These are phyloP conservation scores for Mycena pura DNA, from an alignment of 768 basidiomycete species.

Conservation along the genomic window DNA sequence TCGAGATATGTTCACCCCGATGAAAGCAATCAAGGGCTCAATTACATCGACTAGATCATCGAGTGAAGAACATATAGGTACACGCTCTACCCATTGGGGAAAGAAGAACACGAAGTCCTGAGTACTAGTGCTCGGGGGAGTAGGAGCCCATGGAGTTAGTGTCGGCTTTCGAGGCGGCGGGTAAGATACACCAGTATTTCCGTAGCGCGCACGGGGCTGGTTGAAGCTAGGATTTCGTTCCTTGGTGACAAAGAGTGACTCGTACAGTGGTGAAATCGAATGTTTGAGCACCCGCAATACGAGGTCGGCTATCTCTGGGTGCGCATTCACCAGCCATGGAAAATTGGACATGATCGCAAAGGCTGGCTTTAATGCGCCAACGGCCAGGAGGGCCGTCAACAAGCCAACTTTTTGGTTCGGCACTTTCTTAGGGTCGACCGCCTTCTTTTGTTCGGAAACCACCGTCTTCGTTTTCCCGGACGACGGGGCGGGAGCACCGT, in stretches of 20 bases:
- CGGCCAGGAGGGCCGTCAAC: slow-evolving; percentile 77
- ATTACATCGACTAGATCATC: slow-evolving; percentile 80
- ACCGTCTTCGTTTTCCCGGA: slow-evolving; percentile 45
- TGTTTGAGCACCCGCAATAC: slow-evolving; percentile 76
- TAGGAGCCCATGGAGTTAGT: slow-evolving; percentile 80
- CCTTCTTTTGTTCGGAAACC: slow-evolving; percentile 41
- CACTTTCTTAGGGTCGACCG: slow-evolving; percentile 44
- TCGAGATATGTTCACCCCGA: slow-evolving; percentile 83
- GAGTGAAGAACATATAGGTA: slow-evolving; percentile 67
- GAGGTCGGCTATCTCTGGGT: slow-evolving; percentile 86
- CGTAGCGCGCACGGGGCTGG: slow-evolving; percentile 69
- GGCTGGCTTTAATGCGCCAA: slow-evolving; percentile 84
- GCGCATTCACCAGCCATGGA: slow-evolving; percentile 84
- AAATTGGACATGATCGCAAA: slow-evolving; percentile 81
- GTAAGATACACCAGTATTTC: slow-evolving; percentile 57
- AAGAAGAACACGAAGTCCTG: slow-evolving; percentile 92
- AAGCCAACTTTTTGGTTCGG: slow-evolving; percentile 84
- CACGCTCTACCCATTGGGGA: slow-evolving; percentile 76
- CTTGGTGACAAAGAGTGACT: slow-evolving; percentile 55
- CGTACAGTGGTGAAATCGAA: slow-evolving; percentile 76
- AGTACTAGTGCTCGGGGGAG: slow-evolving; percentile 76
- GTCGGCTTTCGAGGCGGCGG: slow-evolving; percentile 65
- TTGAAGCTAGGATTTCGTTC: slow-evolving; percentile 68
- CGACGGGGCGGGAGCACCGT: slow-evolving; percentile 63
- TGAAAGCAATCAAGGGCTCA: slow-evolving; percentile 79